Percentiles rank a stretch among this genome's conserved stretches.
These are phyloP conservation scores for Blechomonas ayalai DNA, from an alignment of 208 protist genomes.

Conservation along the genomic window DNA sequence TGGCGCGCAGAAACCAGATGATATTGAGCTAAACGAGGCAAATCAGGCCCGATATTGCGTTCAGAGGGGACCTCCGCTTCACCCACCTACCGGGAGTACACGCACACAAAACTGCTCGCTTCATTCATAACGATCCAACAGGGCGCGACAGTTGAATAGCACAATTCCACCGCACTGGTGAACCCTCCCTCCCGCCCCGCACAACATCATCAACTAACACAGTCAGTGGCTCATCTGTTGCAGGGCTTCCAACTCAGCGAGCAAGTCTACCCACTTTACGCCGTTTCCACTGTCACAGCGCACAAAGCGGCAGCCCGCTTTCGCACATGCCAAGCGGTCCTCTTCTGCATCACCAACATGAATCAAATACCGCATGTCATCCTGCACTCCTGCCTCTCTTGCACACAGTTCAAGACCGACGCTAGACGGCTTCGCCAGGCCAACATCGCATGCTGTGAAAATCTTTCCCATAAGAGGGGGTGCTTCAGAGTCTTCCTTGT, in stretches of 20 bases:
- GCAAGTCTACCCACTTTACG: slow-evolving; percentile 40
- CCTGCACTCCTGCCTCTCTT: slow-evolving; percentile 4
- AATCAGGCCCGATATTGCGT: too few species aligned
- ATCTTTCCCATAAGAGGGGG: slow-evolving; percentile 29
- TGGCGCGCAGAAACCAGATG: too few species aligned
- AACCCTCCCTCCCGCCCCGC: too few species aligned
- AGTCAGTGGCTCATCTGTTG: too few species aligned
- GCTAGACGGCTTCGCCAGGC: slow-evolving; percentile 58
- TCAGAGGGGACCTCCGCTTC: too few species aligned
- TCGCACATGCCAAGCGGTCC: slow-evolving; percentile 35
- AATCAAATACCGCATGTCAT: slow-evolving; percentile 20
- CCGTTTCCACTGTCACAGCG: slow-evolving; percentile 28
- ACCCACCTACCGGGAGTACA: too few species aligned
- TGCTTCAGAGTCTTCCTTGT: neutral
- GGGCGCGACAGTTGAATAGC: too few species aligned
- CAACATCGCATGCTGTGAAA: slow-evolving; percentile 27
- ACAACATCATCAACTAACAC: too few species aligned
- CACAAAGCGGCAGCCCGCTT: slow-evolving; percentile 41
- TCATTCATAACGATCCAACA: too few species aligned
- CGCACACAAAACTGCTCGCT: too few species aligned
- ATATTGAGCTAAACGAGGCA: too few species aligned
- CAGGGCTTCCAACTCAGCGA: slow-evolving; percentile 15
- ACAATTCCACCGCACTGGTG: too few species aligned
- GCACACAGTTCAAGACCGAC: slow-evolving; percentile 24
- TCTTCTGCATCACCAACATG: slow-evolving; percentile 62